Evolutionary conservation across 257 asterid species (phyloP), one percentile per base, ranked within the genome.

Genomic region (Mentha longifolia): DNA sequence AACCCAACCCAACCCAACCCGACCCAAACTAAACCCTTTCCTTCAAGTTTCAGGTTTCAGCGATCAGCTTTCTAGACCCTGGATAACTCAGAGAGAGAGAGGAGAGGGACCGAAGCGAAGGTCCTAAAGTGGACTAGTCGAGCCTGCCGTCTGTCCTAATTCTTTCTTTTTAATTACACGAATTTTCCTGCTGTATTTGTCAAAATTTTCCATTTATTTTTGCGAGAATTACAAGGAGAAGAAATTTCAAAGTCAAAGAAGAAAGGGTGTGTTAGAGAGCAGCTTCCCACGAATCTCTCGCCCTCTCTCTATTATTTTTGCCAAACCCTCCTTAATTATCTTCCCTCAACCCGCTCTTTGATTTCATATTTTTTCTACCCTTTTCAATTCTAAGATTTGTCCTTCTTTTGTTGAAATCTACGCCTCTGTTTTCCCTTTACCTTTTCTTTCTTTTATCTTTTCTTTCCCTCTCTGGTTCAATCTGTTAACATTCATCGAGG

Each of bases 211-310:
- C 30, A 10, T 46, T 54, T 28, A 15, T 25, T 11, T 11, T 0
- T 31, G 74, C 25, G 80, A 68, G 68, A 73, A 61, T 17, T 20
- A 67, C 61, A 41, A 78, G 19, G 76, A 10, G 68, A 63, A 74
- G 83, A 83, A 71, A 63, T 71, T 77, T 83, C 81, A 70, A 80
- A 80, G 87, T 80, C 87, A 83, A 75, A 75, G 57, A 61, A 63
- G 70, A 76, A 77, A 61, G 43, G 56, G 76, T 41, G 63, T 46
- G 68, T 39, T 37, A 28, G 65, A 35, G 47, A 50, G 61, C 67
- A 73, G 76, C 68, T 63, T 70, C 66, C 65, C 77, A 63, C 74
- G 56, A 61, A 46, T 65, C 74, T 17, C 57, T 2, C 63, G 11
- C 65, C 70, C 19, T 45, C 69, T 58, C 17, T 59, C 17, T 51